Evolutionary conservation across 768 basidiomycete genomes (phyloP).

Genomic region (Panaeolus cyanescens): DNA sequence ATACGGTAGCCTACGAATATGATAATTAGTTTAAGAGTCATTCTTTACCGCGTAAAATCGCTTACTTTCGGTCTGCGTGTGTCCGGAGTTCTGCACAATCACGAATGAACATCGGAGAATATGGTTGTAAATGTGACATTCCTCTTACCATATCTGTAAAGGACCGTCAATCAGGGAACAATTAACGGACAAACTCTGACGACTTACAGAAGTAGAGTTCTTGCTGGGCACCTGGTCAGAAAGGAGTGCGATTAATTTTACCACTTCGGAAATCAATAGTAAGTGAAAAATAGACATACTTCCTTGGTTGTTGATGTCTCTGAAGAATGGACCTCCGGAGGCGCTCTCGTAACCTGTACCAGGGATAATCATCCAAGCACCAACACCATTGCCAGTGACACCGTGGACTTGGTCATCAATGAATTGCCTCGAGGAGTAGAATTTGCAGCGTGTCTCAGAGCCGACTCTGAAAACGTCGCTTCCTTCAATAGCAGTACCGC

Average conservation of each 20-base stretch:
- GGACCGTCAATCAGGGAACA: conserved; percentile 1
- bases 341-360: conserved; percentile 31
- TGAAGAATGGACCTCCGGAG: conserved; percentile 18
- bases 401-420: conserved; percentile 36
- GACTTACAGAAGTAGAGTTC: conserved; percentile 38
- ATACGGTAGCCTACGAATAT: conserved; percentile 25
- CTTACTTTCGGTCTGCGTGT: conserved; percentile 36
- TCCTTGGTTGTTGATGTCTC: conserved; percentile 39
- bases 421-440: conserved; percentile 36
- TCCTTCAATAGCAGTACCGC: conserved; percentile 38
- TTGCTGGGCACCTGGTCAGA: conserved; percentile 26
- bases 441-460: conserved; percentile 34
- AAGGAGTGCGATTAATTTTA: not conserved
- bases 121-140: not conserved
- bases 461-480: conserved; percentile 33
- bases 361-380: conserved; percentile 33
- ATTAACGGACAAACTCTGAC: not conserved
- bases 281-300: conserved; percentile 13
- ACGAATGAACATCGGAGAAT: not conserved
- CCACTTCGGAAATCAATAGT: not conserved
- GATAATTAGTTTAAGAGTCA: not conserved
- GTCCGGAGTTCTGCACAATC: conserved; percentile 34
- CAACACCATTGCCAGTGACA: conserved; percentile 31
- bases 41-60: not conserved
- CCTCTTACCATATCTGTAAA: conserved; percentile 21